A percentile compares a stretch with the other conserved stretches of the same genome.
phyloP scores from a whole-genome alignment of 768 basidiomycete genomes.

The Mrakia hoshinonis region DNA sequence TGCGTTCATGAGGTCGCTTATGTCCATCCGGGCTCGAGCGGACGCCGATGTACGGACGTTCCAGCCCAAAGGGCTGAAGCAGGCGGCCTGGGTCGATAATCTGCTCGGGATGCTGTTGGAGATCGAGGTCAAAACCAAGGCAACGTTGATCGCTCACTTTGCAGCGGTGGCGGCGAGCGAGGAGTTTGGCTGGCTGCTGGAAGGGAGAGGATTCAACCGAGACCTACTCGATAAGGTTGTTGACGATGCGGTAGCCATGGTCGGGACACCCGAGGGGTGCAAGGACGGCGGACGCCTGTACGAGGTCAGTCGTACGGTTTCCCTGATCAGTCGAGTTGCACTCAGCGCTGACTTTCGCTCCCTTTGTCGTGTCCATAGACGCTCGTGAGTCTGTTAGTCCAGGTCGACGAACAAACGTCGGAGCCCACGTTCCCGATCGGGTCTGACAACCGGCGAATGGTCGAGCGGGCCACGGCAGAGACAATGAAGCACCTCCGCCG shows the following conservation, averaged over 20 bases:
- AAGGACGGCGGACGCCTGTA: slow-evolving; percentile 52
- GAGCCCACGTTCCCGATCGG: slow-evolving; percentile 60
- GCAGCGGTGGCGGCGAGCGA: slow-evolving; percentile 57
- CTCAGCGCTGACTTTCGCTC: neutral
- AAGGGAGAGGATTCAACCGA: slow-evolving; percentile 57
- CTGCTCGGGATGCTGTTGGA: slow-evolving; percentile 59
- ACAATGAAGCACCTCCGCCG: slow-evolving; percentile 65
- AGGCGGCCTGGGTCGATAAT: slow-evolving; percentile 52
- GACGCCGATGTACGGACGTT: slow-evolving; percentile 29
- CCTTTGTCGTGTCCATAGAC: slow-evolving; percentile 44
- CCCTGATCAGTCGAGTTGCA: slow-evolving; percentile 28
- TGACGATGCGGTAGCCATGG: slow-evolving; percentile 53
- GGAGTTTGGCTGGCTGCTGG: slow-evolving; percentile 69
- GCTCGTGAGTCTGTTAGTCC: slow-evolving; percentile 64
- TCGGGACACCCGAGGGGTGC: slow-evolving; percentile 55
- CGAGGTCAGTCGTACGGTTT: slow-evolving; percentile 42
- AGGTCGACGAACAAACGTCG: slow-evolving; percentile 54
- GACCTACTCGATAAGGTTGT: slow-evolving; percentile 73
- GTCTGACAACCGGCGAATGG: slow-evolving; percentile 59
- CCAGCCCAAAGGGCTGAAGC: slow-evolving; percentile 5
- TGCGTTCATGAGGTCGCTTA: slow-evolving; percentile 49
- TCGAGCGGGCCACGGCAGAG: slow-evolving; percentile 60
- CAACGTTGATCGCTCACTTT: slow-evolving; percentile 52
- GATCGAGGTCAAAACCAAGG: slow-evolving; percentile 55
- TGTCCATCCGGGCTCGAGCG: slow-evolving; percentile 49